phyloP scores from a whole-genome alignment of 2,329 filamentous ascomycete species.

The Penicillium sp. region DNA sequence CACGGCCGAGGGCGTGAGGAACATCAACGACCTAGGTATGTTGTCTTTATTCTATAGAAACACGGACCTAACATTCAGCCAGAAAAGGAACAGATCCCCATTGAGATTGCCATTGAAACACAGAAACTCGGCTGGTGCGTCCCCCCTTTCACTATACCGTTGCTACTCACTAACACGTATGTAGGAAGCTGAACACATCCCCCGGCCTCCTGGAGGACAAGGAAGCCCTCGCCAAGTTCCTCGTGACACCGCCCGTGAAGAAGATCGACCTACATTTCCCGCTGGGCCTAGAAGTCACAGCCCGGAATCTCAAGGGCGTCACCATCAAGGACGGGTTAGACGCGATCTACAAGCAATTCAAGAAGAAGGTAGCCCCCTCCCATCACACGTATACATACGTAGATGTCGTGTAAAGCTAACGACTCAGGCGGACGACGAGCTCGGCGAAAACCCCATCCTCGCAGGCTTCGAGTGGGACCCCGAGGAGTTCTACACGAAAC shows the following conservation, averaged over 20 bases:
- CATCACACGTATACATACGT: not conserved
- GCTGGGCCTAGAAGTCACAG: slow-evolving; percentile 79
- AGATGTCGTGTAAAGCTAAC: not conserved
- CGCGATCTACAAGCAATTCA: slow-evolving; percentile 92
- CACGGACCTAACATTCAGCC: slow-evolving; percentile 11
- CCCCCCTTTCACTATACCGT: not conserved
- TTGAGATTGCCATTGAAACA: slow-evolving; percentile 74
- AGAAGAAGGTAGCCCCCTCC: slow-evolving; percentile 69
- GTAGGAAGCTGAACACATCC: slow-evolving; percentile 91
- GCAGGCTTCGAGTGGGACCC: slow-evolving; percentile 96
- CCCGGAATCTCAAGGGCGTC: slow-evolving; percentile 87
- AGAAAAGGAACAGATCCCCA: slow-evolving; percentile 71
- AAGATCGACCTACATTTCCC: slow-evolving; percentile 93
- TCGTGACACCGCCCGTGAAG: slow-evolving; percentile 80
- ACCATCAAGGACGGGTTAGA: slow-evolving; percentile 96
- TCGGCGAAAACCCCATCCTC: slow-evolving; percentile 74
- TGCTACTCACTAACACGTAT: not conserved
- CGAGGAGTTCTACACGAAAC: slow-evolving; percentile 81
- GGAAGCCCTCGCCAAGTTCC: slow-evolving; percentile 73
- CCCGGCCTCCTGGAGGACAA: slow-evolving; percentile 74
- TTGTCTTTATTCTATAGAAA: slow-evolving; percentile 13
- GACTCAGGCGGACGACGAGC: slow-evolving; percentile 75
- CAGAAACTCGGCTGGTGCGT: slow-evolving; percentile 84
- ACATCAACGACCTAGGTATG: slow-evolving; percentile 82
- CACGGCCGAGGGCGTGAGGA: slow-evolving; percentile 67